These are phyloP conservation scores for Cupressus sempervirens DNA, from an alignment of 75 land plant species.

Conservation along the genomic window DNA sequence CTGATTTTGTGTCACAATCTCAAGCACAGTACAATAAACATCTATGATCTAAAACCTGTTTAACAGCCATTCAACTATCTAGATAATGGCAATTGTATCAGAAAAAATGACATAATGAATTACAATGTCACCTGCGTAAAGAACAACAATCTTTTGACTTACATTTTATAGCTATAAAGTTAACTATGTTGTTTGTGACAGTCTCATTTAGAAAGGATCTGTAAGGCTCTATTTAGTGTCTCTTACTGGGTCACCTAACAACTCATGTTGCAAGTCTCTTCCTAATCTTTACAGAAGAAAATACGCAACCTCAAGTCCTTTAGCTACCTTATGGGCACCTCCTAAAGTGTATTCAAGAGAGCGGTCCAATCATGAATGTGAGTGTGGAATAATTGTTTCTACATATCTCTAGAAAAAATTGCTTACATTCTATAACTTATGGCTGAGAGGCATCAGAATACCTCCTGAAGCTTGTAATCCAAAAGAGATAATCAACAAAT, in stretches of 20 bases:
- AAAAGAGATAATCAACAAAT: background rate
- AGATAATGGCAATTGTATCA: background rate
- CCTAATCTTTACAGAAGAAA: background rate
- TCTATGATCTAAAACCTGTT: background rate
- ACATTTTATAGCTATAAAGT: background rate
- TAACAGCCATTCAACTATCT: background rate
- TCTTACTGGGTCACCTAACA: background rate
- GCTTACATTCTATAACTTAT: background rate
- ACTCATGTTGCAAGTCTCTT: background rate
- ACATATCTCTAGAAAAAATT: background rate
- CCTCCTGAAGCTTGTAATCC: background rate
- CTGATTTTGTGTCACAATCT: background rate
- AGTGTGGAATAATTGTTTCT: background rate
- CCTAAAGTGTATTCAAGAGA: background rate
- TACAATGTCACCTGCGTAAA: background rate
- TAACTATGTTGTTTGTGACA: background rate
- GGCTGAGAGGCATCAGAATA: background rate
- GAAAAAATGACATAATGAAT: background rate
- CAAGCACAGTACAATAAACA: background rate
- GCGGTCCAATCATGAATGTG: background rate
- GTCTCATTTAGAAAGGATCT: background rate
- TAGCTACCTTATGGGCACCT: background rate
- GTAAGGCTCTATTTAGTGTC: background rate
- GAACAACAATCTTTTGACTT: background rate
- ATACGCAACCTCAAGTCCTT: background rate